Evolutionary conservation across 78 protist species (phyloP).

Genomic region (Dictyostelium firmibasis): DNA sequence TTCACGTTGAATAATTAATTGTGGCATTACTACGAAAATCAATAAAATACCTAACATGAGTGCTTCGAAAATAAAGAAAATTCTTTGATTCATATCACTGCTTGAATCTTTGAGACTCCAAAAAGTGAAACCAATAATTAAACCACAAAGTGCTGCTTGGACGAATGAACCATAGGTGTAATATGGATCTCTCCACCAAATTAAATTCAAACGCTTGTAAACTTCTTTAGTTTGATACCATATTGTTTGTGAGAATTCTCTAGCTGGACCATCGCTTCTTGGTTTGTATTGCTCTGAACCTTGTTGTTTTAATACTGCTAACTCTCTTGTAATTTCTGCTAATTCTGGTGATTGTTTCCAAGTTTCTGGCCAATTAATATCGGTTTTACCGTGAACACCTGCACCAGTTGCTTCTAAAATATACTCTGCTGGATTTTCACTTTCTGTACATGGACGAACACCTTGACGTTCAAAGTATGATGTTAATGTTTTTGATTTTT

Average conservation of each 20-base stretch:
- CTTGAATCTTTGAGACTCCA: neutral
- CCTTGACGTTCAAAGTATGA: constrained; percentile 57
- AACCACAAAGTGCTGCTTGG: constrained; percentile 5
- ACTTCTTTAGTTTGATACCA: constrained; percentile 10
- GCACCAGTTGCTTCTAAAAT: constrained; percentile 81
- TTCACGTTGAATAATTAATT: constrained; percentile 53
- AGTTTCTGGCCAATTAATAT: constrained; percentile 40
- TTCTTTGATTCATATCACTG: constrained; percentile 40
- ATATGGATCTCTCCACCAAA: constrained; percentile 68
- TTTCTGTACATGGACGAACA: constrained; percentile 29
- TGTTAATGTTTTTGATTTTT: constrained; percentile 29
- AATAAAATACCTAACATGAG: constrained; percentile 72
- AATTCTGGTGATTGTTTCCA: constrained; percentile 66
- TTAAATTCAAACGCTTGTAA: constrained; percentile 31
- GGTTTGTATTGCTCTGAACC: neutral
- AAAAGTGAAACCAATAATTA: constrained; percentile 57
- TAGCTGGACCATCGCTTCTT: neutral
- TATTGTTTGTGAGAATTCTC: constrained; percentile 17
- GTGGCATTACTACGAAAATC: constrained; percentile 59
- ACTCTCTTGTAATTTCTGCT: neutral
- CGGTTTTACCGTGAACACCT: constrained; percentile 46
- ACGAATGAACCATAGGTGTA: constrained; percentile 9
- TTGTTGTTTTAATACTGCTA: neutral
- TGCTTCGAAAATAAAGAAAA: constrained; percentile 38
- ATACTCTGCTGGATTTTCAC: constrained; percentile 84